These are phyloP conservation scores for Pythium dissotocum DNA, from an alignment of 352 stramenopile genomes.

Conservation along the genomic window DNA sequence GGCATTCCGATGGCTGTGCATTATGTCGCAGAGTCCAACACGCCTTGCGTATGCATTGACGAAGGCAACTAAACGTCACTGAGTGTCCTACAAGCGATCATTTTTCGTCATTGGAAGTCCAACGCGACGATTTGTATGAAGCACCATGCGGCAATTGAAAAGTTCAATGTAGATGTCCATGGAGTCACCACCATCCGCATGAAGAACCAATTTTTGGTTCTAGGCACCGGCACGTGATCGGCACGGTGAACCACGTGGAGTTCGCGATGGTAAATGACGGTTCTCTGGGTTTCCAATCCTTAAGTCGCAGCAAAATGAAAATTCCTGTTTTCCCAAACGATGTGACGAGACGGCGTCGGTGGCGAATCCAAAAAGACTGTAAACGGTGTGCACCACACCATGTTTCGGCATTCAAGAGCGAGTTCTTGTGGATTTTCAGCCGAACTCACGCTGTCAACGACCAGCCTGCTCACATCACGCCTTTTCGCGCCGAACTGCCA, in stretches of 20 bases:
- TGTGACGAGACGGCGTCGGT: neutral
- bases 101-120: neutral
- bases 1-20: neutral
- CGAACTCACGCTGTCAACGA: conserved; percentile 2
- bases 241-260: neutral
- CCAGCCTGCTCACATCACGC: neutral
- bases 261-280: too few species aligned
- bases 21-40: conserved; percentile 5
- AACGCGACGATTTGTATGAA: neutral
- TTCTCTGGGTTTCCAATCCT: neutral
- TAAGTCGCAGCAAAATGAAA: neutral
- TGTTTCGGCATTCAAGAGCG: conserved; percentile 6
- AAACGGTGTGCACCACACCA: conserved; percentile 1
- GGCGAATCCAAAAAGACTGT: neutral
- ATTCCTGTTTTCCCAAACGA: neutral
- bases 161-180: neutral
- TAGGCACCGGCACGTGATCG: neutral
- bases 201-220: conserved; percentile 1
- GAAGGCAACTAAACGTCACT: neutral
- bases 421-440: conserved; percentile 7
- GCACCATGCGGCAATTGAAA: conserved; percentile 1
- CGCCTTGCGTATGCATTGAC: neutral
- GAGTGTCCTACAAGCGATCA: neutral
- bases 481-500: conserved; percentile 14
- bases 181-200: neutral